Evolutionary conservation across 2,329 filamentous ascomycete genomes (phyloP), one percentile per base, ranked within the genome.

Genomic region (Colletotrichum australisinense): DNA sequence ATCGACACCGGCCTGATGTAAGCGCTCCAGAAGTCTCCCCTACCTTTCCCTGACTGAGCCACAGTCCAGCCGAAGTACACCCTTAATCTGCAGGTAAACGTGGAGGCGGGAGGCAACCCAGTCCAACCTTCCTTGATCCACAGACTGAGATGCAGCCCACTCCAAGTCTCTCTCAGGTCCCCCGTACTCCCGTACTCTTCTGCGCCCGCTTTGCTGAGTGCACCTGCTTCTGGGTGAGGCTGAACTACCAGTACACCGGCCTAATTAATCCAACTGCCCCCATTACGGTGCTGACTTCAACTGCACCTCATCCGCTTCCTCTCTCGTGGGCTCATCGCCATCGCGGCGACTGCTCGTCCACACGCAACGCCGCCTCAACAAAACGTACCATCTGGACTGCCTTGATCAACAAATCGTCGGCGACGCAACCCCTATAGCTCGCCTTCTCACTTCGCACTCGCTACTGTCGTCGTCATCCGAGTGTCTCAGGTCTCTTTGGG

Each of bases 31-130:
- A 22, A 42, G 38, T 42, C 8, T 49, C 19, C 42, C 42, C 8
- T 49, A 49, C 42, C 42, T 16, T 22, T 49, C 35, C 58, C 46
- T 55, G 32, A 24, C 6, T 56, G 70, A 73, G 70, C 70, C 70
- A 73, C 67, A 70, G 24, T 6, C 22, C 28, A 46, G 11, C 22
- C 24, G 12, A 72, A 53, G 72, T 74, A 72, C 22, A 53, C 53
- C 53, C 53, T 53, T 74, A 74, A 52, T 38, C 22, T 67, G 68
- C 63, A 63, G 52, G 46, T 28, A 28, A 67, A 68, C 58, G 63
- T 63, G 63, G 72, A 72, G 68, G 69, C 69, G 72, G 72, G 72
- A 74, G 72, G 72, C 72, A 74, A 72, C 72, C 72, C 72, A 74
- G 67, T 67, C 59, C 68, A 46, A 70, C 55, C 55, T 70, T 70